Conservation (phyloP, 257 asterid species). For the Solanum bulbocastanum region DNA sequence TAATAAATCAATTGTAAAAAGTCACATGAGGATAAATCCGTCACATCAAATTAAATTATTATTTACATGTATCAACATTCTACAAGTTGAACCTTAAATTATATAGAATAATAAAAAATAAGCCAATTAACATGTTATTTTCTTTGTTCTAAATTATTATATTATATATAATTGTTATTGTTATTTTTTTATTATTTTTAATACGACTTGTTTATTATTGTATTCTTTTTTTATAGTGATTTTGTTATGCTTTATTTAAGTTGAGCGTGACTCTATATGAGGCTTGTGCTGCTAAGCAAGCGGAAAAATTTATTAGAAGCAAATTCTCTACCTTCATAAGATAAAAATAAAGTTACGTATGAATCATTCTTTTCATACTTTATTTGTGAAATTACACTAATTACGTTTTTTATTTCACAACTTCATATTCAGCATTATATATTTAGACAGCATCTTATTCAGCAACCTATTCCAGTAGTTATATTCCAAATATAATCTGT, state of each 20-base stretch:
- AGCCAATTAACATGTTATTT: no score
- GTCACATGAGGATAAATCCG: neutral
- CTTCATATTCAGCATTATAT: neutral
- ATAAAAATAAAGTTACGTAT: neutral
- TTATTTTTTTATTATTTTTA: no score
- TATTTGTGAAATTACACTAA: neutral
- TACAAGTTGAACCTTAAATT: neutral
- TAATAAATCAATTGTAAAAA: neutral
- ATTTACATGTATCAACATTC: neutral
- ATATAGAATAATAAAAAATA: neutral
- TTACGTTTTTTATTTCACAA: neutral
- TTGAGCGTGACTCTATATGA: neutral
- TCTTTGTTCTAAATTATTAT: neutral
- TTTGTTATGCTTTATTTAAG: no score
- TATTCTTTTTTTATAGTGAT: no score
- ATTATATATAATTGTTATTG: neutral
- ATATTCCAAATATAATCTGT: neutral
- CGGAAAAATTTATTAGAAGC: neutral
- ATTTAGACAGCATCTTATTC: neutral
- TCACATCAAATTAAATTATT: neutral
- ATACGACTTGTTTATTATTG: no score
- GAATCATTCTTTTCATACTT: rapidly evolving
- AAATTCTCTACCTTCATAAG: neutral
- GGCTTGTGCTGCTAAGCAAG: neutral
- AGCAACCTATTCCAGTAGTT: neutral